These are phyloP conservation scores for Tricholoma sp. DNA, from an alignment of 768 basidiomycete genomes.

Conservation along the genomic window DNA sequence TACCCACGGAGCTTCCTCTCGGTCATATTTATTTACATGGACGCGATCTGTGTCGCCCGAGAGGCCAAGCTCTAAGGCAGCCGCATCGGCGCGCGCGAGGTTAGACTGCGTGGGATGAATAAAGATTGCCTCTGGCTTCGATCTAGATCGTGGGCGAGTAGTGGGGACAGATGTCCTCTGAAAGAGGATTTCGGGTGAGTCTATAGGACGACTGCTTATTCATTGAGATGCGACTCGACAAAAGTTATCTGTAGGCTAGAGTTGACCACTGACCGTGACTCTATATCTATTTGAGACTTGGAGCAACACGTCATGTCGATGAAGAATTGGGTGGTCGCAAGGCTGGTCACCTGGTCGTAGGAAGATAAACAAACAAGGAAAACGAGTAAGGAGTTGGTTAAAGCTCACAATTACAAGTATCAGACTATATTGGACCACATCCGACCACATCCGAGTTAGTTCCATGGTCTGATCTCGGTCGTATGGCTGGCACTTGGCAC, in stretches of 20 bases:
- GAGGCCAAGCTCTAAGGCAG: constrained; percentile 51
- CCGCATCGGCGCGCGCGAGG: constrained; percentile 60
- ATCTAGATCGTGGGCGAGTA: constrained; percentile 41
- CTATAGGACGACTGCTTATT: not conserved
- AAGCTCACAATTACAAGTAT: constrained; percentile 45
- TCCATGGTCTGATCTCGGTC: not conserved
- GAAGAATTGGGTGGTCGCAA: constrained; percentile 55
- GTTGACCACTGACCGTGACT: not conserved
- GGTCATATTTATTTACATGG: constrained; percentile 28
- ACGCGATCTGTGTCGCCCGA: constrained; percentile 44
- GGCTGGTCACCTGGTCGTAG: constrained; percentile 42
- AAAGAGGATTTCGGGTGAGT: constrained; percentile 12
- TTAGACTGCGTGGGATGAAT: constrained; percentile 63
- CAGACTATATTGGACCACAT: constrained; percentile 27
- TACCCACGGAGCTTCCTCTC: constrained; percentile 42
- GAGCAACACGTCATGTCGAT: constrained; percentile 17
- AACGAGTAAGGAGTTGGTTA: not conserved
- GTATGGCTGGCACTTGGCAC: constrained; percentile 18
- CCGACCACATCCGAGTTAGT: not conserved
- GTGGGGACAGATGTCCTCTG: constrained; percentile 14
- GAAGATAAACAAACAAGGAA: not conserved
- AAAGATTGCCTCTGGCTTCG: constrained; percentile 54
- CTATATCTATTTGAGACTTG: not conserved
- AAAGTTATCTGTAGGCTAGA: not conserved
- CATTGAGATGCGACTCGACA: not conserved